phyloP scores from a whole-genome alignment of 129 eudicot genomes.

The Arctium lappa region DNA sequence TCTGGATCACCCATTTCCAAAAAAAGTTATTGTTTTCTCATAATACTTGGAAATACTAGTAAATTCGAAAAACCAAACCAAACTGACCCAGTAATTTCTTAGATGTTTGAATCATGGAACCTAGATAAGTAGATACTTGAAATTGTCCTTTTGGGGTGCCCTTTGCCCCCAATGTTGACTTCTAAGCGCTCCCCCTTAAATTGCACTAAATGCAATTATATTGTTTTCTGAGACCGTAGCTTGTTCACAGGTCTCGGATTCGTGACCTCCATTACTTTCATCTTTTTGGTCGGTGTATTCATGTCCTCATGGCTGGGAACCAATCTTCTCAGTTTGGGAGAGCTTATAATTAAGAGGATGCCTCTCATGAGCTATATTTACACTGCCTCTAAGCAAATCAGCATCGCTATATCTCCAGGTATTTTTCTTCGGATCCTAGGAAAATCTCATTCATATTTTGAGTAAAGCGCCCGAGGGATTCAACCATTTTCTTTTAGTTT shows the following conservation, averaged over 20 bases:
- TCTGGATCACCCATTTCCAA: too few species aligned
- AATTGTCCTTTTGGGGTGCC: too few species aligned
- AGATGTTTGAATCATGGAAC: too few species aligned
- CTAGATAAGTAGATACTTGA: too few species aligned
- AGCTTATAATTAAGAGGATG: slow-evolving; percentile 72
- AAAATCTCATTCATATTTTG: neutral
- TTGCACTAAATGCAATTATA: neutral
- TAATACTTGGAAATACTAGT: too few species aligned
- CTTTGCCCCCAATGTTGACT: too few species aligned
- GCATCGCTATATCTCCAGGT: slow-evolving; percentile 87
- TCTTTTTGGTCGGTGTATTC: slow-evolving; percentile 81
- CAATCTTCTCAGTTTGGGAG: slow-evolving; percentile 64
- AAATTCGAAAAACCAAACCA: too few species aligned
- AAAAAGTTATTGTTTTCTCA: too few species aligned
- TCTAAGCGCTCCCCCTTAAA: too few species aligned
- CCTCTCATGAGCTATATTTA: slow-evolving; percentile 79
- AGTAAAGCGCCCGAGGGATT: neutral
- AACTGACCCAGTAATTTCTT: too few species aligned
- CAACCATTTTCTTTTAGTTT: neutral
- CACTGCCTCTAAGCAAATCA: slow-evolving; percentile 78
- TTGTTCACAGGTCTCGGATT: slow-evolving; percentile 67
- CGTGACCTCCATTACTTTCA: slow-evolving; percentile 71
- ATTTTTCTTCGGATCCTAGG: neutral
- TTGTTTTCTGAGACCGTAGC: neutral
- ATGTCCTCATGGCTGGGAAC: slow-evolving; percentile 92